Evolutionary conservation across 257 asterid species (phyloP).

Genomic region (Primulina huaijiensis): DNA sequence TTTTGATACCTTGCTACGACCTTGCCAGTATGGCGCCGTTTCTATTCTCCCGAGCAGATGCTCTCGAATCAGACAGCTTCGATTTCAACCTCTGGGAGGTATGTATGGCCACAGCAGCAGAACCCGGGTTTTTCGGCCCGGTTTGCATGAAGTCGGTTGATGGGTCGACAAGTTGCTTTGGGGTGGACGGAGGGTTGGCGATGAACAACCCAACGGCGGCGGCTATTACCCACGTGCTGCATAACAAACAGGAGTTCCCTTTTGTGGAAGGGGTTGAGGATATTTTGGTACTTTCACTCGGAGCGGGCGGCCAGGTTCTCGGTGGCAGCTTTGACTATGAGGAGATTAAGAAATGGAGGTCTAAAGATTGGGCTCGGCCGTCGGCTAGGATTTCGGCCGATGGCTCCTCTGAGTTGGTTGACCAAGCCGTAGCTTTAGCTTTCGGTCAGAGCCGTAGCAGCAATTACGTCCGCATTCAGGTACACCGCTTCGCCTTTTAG

Average conservation of each 20-base stretch:
- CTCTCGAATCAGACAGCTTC: slow-evolving; percentile 80
- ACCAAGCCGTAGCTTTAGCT: slow-evolving; percentile 75
- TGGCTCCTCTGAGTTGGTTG: slow-evolving; percentile 67
- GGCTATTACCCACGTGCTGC: slow-evolving; percentile 94
- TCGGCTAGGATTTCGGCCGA: slow-evolving; percentile 64
- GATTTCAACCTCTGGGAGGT: slow-evolving; percentile 97
- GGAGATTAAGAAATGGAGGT: slow-evolving; percentile 57
- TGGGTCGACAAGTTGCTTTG: slow-evolving; percentile 75
- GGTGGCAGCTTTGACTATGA: slow-evolving; percentile 60
- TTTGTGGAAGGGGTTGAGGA: slow-evolving; percentile 96
- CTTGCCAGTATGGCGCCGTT: slow-evolving; percentile 86
- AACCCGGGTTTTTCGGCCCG: slow-evolving; percentile 74
- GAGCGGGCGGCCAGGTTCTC: slow-evolving; percentile 67
- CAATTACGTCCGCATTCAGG: slow-evolving; percentile 73
- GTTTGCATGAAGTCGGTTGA: slow-evolving; percentile 69
- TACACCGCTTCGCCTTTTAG: slow-evolving; percentile 5
- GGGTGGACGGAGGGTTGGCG: slow-evolving; percentile 79
- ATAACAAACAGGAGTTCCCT: slow-evolving; percentile 91
- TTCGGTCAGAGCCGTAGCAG: slow-evolving; percentile 52
- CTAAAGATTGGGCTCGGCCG: slow-evolving; percentile 72
- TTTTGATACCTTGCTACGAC: slow-evolving; percentile 90
- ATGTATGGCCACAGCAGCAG: slow-evolving; percentile 84
- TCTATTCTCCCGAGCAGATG: slow-evolving; percentile 91
- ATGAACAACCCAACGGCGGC: slow-evolving; percentile 97
- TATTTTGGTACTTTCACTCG: slow-evolving; percentile 89